Percentiles rank a stretch among this genome's conserved stretches.
Evolutionary conservation across 257 asterid species (phyloP).

Genomic region (Salvia hispanica): DNA sequence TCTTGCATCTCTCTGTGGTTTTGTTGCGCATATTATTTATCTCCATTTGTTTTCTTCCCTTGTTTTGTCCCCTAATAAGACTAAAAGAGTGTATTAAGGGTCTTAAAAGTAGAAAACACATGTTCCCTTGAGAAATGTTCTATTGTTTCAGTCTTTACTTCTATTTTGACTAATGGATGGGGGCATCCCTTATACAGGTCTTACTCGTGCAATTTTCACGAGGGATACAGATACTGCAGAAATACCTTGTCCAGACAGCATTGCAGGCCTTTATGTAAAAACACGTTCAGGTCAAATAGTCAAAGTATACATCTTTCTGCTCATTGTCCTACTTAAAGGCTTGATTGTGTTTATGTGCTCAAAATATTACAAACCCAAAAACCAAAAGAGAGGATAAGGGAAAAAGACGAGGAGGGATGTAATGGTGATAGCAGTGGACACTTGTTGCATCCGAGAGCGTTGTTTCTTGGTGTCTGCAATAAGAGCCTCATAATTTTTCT

Average conservation of each 20-base stretch:
- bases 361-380: neutral
- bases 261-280: constrained; percentile 87
- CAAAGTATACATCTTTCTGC: constrained; percentile 65
- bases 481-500: neutral
- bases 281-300: constrained; percentile 82
- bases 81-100: neutral
- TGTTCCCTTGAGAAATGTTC: neutral
- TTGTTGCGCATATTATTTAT: neutral
- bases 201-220: constrained; percentile 73
- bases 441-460: neutral
- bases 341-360: constrained; percentile 18
- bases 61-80: neutral
- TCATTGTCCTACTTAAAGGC: constrained; percentile 29
- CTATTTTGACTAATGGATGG: constrained; percentile 30
- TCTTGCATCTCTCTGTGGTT: constrained; percentile 22
- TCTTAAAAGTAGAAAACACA: neutral
- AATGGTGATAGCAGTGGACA: neutral
- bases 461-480: neutral
- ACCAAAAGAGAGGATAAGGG: neutral
- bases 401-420: neutral
- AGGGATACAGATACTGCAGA: constrained; percentile 62
- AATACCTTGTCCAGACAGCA: constrained; percentile 69
- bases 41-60: neutral
- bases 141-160: constrained; percentile 15
- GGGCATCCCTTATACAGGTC: constrained; percentile 59